Evolutionary conservation across 225 moss, liverwort and hornwort species (phyloP).

Genomic region (Climacium dendroides): DNA sequence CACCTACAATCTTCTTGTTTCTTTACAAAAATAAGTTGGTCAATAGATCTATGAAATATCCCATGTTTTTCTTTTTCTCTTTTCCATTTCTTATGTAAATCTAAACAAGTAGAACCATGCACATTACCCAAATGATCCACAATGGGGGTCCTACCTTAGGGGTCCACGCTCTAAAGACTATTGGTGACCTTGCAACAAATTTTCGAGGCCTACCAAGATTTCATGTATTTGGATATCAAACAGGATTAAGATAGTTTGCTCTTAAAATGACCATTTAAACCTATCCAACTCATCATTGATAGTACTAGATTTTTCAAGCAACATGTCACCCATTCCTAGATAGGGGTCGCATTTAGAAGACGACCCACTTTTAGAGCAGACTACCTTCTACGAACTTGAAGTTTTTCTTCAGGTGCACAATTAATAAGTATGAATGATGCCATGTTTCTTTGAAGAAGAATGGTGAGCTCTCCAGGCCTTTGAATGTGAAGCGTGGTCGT

Average conservation of each 20-base stretch:
- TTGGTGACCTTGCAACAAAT: no score
- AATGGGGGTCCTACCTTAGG: no score
- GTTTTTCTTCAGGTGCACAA: neutral
- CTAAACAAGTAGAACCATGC: rapidly evolving
- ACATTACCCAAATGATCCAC: neutral
- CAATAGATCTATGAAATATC: neutral
- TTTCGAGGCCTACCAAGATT: neutral
- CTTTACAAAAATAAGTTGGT: neutral
- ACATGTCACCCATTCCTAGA: no score
- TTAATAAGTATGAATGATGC: no score
- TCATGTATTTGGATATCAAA: neutral
- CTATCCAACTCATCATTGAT: no score
- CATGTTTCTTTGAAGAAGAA: neutral
- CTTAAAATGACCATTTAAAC: no score
- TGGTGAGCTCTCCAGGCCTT: neutral
- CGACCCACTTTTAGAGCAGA: no score
- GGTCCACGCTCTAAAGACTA: no score
- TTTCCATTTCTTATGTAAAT: neutral
- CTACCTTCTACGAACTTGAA: no score
- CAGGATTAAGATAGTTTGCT: no score
- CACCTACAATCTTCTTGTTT: rapidly evolving
- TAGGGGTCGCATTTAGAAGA: no score
- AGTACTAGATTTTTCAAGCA: no score
- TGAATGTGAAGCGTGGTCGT: neutral
- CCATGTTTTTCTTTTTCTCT: rapidly evolving